Conservation (phyloP, 169 alveolate genomes). For the Plasmodium falciparum region DNA sequence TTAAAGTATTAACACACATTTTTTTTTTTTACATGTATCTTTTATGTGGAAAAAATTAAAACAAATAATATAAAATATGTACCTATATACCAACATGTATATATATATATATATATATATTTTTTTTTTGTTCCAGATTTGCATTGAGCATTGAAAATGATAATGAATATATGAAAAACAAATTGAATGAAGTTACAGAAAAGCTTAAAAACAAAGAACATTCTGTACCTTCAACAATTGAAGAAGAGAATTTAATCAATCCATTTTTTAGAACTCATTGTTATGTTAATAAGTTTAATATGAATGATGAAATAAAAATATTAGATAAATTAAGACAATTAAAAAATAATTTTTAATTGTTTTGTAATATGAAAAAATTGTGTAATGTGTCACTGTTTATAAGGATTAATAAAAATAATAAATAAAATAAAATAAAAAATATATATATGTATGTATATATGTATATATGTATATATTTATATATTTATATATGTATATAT, state of each 20-base stretch:
- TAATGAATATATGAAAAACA: conserved; percentile 54
- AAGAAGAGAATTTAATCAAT: conserved; percentile 76
- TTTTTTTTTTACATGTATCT: too few relatives aligned
- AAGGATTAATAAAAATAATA: too few relatives aligned
- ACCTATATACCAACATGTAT: background rate
- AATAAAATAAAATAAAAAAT: too few relatives aligned
- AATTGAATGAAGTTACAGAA: conserved; percentile 62
- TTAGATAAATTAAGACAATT: conserved; percentile 76
- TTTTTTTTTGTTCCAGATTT: conserved; percentile 19
- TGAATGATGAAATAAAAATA: conserved; percentile 62
- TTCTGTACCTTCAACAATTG: conserved; percentile 80
- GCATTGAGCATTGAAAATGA: conserved; percentile 63
- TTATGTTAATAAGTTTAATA: conserved; percentile 35
- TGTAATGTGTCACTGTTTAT: background rate
- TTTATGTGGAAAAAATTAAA: background rate
- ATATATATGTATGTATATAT: too few relatives aligned
- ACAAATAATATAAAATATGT: background rate
- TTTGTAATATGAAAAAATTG: background rate
- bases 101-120: background rate
- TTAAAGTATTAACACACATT: too few relatives aligned
- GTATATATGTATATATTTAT: too few relatives aligned
- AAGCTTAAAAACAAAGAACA: conserved; percentile 27
- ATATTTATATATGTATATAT: too few relatives aligned
- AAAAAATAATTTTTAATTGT: conserved; percentile 66
- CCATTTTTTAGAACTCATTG: conserved; percentile 77